Percentiles rank a stretch among this genome's conserved stretches.
Evolutionary conservation across 768 basidiomycete genomes (phyloP).

Genomic region (Trametes elegans): DNA sequence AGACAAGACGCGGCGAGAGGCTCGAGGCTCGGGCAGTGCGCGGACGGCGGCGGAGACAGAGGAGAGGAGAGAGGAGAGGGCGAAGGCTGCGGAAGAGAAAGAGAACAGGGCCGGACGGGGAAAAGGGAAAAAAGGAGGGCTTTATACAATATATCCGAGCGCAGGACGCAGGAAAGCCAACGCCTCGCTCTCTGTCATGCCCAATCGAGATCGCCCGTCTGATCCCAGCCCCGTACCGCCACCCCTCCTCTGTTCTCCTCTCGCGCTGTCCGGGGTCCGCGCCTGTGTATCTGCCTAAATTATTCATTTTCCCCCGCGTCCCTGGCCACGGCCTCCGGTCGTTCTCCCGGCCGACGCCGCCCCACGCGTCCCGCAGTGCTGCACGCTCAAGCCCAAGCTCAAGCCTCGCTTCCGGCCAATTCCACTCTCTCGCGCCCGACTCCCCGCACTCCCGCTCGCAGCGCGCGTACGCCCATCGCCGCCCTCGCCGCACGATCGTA

Average conservation of each 20-base stretch:
- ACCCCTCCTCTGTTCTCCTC: conserved; percentile 12
- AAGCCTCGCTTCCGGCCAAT: too few species aligned
- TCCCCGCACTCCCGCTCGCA: neutral
- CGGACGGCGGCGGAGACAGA: conserved; percentile 7
- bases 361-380: too few species aligned
- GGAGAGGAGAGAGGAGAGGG: neutral
- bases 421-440: too few species aligned
- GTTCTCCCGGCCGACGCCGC: neutral
- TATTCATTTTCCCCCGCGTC: neutral
- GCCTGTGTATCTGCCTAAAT: neutral
- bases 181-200: conserved; percentile 6
- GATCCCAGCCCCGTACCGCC: conserved; percentile 16
- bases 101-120: neutral
- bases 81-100: conserved; percentile 1
- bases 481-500: too few species aligned
- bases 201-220: conserved; percentile 14
- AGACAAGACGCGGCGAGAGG: conserved; percentile 9
- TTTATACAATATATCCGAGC: conserved; percentile 19
- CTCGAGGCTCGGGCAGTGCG: too few species aligned
- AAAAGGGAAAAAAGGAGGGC: conserved; percentile 19
- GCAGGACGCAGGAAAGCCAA: conserved; percentile 4
- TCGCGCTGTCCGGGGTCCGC: conserved; percentile 11
- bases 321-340: neutral
- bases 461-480: too few species aligned
- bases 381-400: too few species aligned